These are phyloP conservation scores for Colletotrichum cereale DNA, from an alignment of 2,329 filamentous ascomycete species.

Conservation along the genomic window DNA sequence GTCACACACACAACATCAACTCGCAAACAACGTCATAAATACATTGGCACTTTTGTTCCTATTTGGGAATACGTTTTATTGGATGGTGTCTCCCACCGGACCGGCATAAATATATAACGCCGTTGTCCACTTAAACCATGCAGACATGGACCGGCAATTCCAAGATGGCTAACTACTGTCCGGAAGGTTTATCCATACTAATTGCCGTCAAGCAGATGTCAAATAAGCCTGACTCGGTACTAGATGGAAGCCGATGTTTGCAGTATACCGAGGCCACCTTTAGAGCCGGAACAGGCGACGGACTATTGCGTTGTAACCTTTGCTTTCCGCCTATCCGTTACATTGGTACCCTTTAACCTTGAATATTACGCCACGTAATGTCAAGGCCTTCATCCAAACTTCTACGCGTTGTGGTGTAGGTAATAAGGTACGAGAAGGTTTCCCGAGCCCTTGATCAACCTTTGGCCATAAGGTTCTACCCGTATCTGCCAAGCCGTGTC, in stretches of 20 bases:
- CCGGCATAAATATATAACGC: background rate
- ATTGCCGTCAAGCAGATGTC: background rate
- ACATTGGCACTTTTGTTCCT: slow-evolving; percentile 10
- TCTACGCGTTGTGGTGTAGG: background rate
- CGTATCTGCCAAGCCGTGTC: slow-evolving; percentile 5
- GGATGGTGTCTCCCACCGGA: slow-evolving; percentile 10
- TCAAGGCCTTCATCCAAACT: slow-evolving; percentile 14
- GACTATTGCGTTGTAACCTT: background rate
- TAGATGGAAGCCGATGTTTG: background rate
- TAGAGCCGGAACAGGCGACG: too few relatives aligned
- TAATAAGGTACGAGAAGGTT: background rate
- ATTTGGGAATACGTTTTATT: slow-evolving; percentile 8
- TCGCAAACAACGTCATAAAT: background rate
- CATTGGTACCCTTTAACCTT: too few relatives aligned
- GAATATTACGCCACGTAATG: background rate
- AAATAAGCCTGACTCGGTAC: background rate
- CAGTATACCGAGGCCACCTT: background rate
- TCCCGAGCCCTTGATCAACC: background rate
- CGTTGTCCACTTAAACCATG: background rate
- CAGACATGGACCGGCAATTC: slow-evolving; percentile 1
- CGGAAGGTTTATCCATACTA: background rate
- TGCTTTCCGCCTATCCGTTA: background rate
- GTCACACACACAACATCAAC: background rate
- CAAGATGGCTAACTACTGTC: background rate
- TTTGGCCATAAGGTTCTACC: background rate